Evolutionary conservation across 2,329 filamentous ascomycete species (phyloP).

Genomic region (Aspergillus cejpii): DNA sequence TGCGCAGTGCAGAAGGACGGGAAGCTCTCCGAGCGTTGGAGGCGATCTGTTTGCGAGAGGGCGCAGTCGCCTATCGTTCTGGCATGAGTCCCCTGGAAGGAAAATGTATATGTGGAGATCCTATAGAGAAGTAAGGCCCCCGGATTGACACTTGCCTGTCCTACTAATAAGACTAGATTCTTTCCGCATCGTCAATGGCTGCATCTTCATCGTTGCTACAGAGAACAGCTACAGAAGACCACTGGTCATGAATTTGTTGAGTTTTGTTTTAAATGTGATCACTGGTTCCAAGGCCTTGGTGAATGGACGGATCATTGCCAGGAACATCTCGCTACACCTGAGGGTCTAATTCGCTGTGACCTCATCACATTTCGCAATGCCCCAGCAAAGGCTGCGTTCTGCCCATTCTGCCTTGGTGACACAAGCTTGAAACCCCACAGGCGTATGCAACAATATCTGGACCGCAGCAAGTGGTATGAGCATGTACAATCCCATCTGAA

Average conservation of each 20-base stretch:
- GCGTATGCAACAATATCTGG: conserved; percentile 1
- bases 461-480: neutral
- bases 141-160: too few relatives aligned
- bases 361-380: conserved; percentile 9
- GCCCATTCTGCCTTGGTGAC: conserved; percentile 7
- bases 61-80: too few relatives aligned
- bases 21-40: too few relatives aligned
- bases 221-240: neutral
- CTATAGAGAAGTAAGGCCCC: too few relatives aligned
- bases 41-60: too few relatives aligned
- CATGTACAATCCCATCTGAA: neutral
- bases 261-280: conserved; percentile 10
- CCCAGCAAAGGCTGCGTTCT: conserved; percentile 8
- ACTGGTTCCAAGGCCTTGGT: conserved; percentile 6
- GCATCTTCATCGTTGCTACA: conserved; percentile 10
- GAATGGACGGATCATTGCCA: conserved; percentile 7
- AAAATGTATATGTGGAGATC: too few relatives aligned
- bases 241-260: conserved; percentile 1
- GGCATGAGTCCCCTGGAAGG: too few relatives aligned
- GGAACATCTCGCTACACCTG: conserved; percentile 7
- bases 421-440: conserved; percentile 1
- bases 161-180: conserved; percentile 4
- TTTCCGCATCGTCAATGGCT: conserved; percentile 6
- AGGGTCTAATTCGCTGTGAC: conserved; percentile 7
- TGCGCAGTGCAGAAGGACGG: too few relatives aligned